phyloP scores from a whole-genome alignment of 352 stramenopile species.

The Phytophthora cryptogea region DNA sequence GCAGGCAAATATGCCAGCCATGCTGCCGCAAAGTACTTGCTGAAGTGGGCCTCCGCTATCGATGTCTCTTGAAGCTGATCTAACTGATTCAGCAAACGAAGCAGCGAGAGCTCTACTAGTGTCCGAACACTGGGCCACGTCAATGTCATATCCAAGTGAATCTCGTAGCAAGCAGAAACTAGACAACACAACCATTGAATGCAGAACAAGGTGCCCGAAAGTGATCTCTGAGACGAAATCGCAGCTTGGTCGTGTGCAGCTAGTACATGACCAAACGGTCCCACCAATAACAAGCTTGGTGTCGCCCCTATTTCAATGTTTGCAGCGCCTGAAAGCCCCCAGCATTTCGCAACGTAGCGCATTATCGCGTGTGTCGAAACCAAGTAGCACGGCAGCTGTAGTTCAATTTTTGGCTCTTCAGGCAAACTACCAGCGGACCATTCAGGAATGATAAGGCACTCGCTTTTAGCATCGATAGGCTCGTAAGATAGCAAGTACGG shows the following conservation, averaged over 20 bases:
- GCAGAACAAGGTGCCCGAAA: constrained; percentile 32
- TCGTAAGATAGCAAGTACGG: constrained; percentile 36
- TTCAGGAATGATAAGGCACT: constrained; percentile 19
- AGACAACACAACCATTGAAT: constrained; percentile 45
- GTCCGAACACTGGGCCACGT: constrained; percentile 14
- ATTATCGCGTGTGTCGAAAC: constrained; percentile 26
- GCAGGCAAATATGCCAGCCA: constrained; percentile 41
- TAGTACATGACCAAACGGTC: constrained; percentile 35
- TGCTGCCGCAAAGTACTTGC: constrained; percentile 34
- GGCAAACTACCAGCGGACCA: constrained; percentile 11
- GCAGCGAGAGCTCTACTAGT: constrained; percentile 37
- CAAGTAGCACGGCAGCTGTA: constrained; percentile 15
- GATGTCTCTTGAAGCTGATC: constrained; percentile 10
- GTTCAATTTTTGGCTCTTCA: constrained; percentile 3
- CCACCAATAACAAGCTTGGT: constrained; percentile 18
- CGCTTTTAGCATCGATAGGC: background rate
- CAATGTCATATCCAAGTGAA: constrained; percentile 17
- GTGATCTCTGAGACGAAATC: constrained; percentile 27
- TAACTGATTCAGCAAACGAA: constrained; percentile 42
- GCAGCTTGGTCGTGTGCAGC: constrained; percentile 25
- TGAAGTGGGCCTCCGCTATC: constrained; percentile 20
- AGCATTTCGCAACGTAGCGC: constrained; percentile 41
- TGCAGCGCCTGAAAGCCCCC: constrained; percentile 21
- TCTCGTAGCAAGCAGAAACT: constrained; percentile 10
- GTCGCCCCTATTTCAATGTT: constrained; percentile 1